Evolutionary conservation across 257 asterid genomes (phyloP), one percentile per base, ranked within the genome.

Genomic region (Hygrophila difformis): DNA sequence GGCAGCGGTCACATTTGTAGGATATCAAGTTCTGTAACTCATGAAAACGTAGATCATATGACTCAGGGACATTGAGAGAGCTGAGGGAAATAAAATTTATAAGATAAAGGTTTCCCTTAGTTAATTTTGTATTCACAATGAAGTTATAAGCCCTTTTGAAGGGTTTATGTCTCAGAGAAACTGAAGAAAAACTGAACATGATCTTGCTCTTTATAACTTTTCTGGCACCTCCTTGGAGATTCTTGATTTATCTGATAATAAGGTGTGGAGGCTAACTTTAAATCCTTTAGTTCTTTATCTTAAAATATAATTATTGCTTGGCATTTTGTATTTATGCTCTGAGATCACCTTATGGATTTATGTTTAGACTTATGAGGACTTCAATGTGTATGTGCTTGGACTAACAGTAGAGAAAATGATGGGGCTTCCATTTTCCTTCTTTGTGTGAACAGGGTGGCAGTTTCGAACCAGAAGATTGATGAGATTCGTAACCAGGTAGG

Each of bases 191-290:
- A n/a, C n/a, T n/a, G n/a, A n/a, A n/a, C n/a, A 59, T 34, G 81
- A 81, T 49, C 67, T 57, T 72, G 76, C 78, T 52, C 76, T 83
- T 39, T 55, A 64, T 57, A 40, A 46, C 29, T 76, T 87, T 55
- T 62, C 63, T 33, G 97, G 93, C 55, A 44, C 60, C 49, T 78
- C 84, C 59, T 67, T 87, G 74, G 82, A 87, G 74, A 78, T 65
- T 64, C 88, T 87, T 55, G 92, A 87, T 72, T 74, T 84, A 59
- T 87, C 97, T 51, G 79, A 76, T 48, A 78, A 93, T 53, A 70
- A 76, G 95, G 97, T 87, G 37, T 1, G 42, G n/a, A 34, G 47
- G 47, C 53, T 18, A 20, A 68, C 53, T 39, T 15, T 39, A 55
- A 26, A 49, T 23, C 18, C 15, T n/a, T n/a, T n/a, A n/a, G n/a